Conservation (phyloP, 2,329 filamentous ascomycete species). For the Thielaviopsis punctulata region DNA sequence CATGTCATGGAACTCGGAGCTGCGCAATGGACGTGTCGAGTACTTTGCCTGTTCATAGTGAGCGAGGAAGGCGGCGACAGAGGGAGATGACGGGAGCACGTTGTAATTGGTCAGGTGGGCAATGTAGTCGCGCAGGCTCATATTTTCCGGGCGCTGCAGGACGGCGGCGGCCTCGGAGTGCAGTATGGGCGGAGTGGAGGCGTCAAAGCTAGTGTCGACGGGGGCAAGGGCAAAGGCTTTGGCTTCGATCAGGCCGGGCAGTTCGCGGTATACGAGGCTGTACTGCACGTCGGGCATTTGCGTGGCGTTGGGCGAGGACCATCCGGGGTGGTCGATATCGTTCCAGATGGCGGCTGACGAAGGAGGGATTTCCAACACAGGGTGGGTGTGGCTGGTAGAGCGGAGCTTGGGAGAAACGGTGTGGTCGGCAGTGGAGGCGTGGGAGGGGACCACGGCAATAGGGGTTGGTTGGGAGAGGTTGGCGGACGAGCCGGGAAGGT, state of each 20-base stretch:
- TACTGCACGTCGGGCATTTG: constrained; percentile 75
- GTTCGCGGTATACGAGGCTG: constrained; percentile 59
- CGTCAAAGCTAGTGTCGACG: constrained; percentile 12
- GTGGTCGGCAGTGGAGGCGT: background rate
- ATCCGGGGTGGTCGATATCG: constrained; percentile 69
- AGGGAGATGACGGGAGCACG: constrained; percentile 26
- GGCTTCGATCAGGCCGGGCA: constrained; percentile 81
- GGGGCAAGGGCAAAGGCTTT: constrained; percentile 79
- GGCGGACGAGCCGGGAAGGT: background rate
- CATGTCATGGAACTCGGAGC: constrained; percentile 54
- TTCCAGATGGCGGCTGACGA: constrained; percentile 45
- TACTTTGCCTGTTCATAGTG: constrained; percentile 78
- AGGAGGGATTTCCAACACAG: background rate
- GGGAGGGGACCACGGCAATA: background rate
- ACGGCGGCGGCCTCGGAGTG: constrained; percentile 52
- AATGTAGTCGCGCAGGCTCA: constrained; percentile 68
- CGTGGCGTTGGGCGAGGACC: constrained; percentile 61
- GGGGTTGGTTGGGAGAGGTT: background rate
- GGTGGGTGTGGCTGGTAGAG: background rate
- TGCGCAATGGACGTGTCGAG: constrained; percentile 49
- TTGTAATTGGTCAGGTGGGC: constrained; percentile 49
- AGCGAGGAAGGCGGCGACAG: constrained; percentile 42
- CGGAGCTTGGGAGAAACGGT: background rate
- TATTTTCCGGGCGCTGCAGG: constrained; percentile 50
- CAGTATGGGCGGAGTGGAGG: constrained; percentile 14